phyloP scores from a whole-genome alignment of 257 asterid species.

The Pogostemon cablin region DNA sequence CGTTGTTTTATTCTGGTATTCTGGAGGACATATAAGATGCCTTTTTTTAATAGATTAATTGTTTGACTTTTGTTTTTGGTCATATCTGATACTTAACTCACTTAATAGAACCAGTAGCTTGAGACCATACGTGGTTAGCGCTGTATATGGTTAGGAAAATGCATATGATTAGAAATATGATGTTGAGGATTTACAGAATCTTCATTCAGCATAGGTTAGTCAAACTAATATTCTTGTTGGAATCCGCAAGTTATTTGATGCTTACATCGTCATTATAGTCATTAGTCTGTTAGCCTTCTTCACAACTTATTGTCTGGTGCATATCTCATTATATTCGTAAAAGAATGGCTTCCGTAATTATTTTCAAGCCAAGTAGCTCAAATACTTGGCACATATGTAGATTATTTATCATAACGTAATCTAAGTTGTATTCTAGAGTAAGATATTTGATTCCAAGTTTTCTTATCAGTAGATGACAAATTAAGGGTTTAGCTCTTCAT shows the following conservation, averaged over 20 bases:
- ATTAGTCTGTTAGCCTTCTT: background rate
- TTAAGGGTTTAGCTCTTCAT: slow-evolving; percentile 12
- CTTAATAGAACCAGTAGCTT: slow-evolving; percentile 3
- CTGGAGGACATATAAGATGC: slow-evolving; percentile 21
- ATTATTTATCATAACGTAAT: background rate
- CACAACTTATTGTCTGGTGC: background rate
- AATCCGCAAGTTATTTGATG: slow-evolving; percentile 14
- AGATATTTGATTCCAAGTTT: background rate
- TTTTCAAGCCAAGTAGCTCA: background rate
- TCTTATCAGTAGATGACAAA: slow-evolving; percentile 5
- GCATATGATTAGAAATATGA: background rate
- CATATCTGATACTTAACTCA: background rate
- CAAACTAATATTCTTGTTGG: slow-evolving; percentile 23
- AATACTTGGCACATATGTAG: background rate
- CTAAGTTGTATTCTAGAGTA: background rate
- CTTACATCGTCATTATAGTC: slow-evolving; percentile 5
- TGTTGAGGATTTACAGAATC: background rate
- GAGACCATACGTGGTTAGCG: background rate
- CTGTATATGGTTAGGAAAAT: background rate
- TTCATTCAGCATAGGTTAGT: background rate
- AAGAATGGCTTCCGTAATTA: background rate
- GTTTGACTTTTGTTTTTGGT: background rate
- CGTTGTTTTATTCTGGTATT: slow-evolving; percentile 20
- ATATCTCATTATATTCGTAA: background rate
- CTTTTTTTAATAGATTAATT: background rate